Conservation (phyloP, 331 rosid genomes). For the Rosa hybrid region DNA sequence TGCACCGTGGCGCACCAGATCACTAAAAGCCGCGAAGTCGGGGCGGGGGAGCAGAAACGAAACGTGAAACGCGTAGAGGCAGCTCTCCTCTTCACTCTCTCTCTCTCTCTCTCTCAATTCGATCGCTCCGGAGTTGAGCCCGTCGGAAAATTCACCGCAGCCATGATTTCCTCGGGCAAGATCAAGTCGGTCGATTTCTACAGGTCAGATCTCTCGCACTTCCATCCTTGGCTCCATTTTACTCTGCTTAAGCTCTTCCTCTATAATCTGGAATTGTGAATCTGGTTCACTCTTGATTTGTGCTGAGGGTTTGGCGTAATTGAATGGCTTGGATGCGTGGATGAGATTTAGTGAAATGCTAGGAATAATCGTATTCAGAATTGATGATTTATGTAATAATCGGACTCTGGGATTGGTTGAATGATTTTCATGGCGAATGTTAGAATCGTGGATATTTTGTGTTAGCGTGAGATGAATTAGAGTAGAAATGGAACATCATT, state of each 20-base stretch:
- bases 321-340: not conserved
- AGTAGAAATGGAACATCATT: not conserved
- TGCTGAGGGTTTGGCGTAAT: too few species aligned
- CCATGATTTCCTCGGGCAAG: slow-evolving; percentile 70
- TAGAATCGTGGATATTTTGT: not conserved
- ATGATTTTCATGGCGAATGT: not conserved
- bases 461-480: not conserved
- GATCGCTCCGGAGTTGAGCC: not conserved
- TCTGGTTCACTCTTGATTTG: not conserved
- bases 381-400: not conserved
- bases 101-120: not conserved
- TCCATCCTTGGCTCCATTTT: slow-evolving; percentile 12
- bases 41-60: not conserved
- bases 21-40: not conserved
- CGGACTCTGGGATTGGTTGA: not conserved
- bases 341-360: not conserved
- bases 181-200: slow-evolving; percentile 88
- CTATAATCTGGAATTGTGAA: not conserved
- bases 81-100: not conserved
- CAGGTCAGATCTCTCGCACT: slow-evolving; percentile 56
- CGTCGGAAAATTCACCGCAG: slow-evolving; percentile 7
- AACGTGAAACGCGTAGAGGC: not conserved
- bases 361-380: not conserved
- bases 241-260: not conserved
- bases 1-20: slow-evolving; percentile 15